Evolutionary conservation across 2,329 filamentous ascomycete species (phyloP).

Genomic region (Neocatenulostroma microsporum): DNA sequence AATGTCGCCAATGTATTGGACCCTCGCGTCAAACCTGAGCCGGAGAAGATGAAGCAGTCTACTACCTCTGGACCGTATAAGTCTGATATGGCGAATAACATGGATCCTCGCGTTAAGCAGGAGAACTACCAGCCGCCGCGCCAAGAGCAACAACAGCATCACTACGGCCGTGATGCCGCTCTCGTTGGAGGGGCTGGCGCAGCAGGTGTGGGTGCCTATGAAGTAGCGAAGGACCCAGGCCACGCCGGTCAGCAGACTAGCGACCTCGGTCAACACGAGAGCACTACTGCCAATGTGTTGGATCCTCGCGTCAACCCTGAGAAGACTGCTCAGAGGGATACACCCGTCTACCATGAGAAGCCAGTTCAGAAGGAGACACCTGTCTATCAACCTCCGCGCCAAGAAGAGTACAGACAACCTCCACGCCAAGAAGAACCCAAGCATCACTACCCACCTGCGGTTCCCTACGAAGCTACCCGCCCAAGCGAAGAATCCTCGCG

Average conservation of each 20-base stretch:
- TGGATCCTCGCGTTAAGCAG: constrained; percentile 14
- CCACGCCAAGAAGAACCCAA: too few species aligned
- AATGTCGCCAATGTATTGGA: constrained; percentile 21
- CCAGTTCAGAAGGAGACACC: constrained; percentile 20
- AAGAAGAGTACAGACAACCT: too few species aligned
- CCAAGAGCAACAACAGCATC: constrained; percentile 16
- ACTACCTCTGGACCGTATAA: constrained; percentile 14
- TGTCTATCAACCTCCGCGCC: constrained; percentile 5
- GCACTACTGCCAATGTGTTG: constrained; percentile 18
- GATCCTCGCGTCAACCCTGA: constrained; percentile 22
- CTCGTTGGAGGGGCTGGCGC: constrained; percentile 24
- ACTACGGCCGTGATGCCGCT: constrained; percentile 26
- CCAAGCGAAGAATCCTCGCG: constrained; percentile 6
- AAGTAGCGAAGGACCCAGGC: constrained; percentile 19
- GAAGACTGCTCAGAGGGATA: too few species aligned
- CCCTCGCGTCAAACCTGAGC: constrained; percentile 20
- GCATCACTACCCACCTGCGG: too few species aligned
- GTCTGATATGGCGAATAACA: constrained; percentile 15
- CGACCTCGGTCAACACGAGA: constrained; percentile 21
- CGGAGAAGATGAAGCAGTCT: constrained; percentile 23
- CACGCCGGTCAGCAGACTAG: constrained; percentile 18
- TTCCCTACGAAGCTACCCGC: too few species aligned
- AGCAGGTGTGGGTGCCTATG: constrained; percentile 23
- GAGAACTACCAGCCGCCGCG: constrained; percentile 7
- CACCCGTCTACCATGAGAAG: constrained; percentile 7